These are phyloP conservation scores for Saksenaea oblongispora DNA, from an alignment of 371 early-diverging fungal genomes.

Conservation along the genomic window DNA sequence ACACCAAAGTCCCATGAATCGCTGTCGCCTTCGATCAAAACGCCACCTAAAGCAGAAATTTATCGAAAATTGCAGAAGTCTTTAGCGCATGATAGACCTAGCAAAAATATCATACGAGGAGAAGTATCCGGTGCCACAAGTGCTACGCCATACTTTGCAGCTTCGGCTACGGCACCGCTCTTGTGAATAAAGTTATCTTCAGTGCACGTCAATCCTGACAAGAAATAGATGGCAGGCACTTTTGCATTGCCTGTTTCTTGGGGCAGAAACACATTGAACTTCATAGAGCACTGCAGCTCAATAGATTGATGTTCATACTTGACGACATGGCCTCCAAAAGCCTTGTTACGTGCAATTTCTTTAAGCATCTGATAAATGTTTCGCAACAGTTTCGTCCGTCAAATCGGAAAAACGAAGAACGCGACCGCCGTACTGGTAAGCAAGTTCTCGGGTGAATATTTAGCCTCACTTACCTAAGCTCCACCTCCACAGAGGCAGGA, in stretches of 20 bases:
- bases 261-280: conserved; percentile 79
- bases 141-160: conserved; percentile 70
- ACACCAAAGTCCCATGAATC: conserved; percentile 58
- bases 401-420: too few species aligned
- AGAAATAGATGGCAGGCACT: conserved; percentile 71
- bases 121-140: conserved; percentile 88
- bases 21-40: conserved; percentile 49
- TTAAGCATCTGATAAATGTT: conserved; percentile 35
- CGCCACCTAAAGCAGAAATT: conserved; percentile 30
- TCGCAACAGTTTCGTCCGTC: neutral
- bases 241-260: conserved; percentile 40
- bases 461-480: too few species aligned
- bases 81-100: conserved; percentile 10
- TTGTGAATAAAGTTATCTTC: conserved; percentile 90
- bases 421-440: too few species aligned
- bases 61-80: neutral
- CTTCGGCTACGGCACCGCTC: conserved; percentile 72
- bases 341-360: conserved; percentile 47
- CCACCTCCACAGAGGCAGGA: too few species aligned
- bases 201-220: conserved; percentile 77
- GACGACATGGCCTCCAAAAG: conserved; percentile 68
- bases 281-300: conserved; percentile 69
- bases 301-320: conserved; percentile 75
- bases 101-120: conserved; percentile 54
- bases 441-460: too few species aligned